Evolutionary conservation across 1,139 yeast species (phyloP), one percentile per base, ranked within the genome.

Genomic region (Kodamaea plutei): DNA sequence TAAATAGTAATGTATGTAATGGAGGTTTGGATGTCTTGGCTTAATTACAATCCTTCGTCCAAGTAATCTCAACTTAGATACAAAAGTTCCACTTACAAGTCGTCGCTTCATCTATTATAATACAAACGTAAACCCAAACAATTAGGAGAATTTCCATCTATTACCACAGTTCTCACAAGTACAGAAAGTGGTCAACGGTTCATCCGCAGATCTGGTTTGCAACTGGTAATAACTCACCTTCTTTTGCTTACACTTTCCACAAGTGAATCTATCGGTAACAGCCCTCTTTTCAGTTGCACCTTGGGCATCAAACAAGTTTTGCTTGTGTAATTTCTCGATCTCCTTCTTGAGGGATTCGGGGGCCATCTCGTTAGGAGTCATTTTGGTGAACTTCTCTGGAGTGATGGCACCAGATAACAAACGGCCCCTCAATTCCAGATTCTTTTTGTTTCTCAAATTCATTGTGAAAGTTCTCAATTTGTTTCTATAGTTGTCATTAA

Each of bases 181-280:
- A 66, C 97, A 91, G 56, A 91, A 91, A 2, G 98, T 91, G 6
- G 98, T 91, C 52, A 91, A 74, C 38, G 98, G 98, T 61, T 91
- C 98, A 76, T 91, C 98, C 15, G 98, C 98, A 36, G 95, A 84
- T 59, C 98, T 73, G 23, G 98, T 91, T 68, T 91, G 98, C 84
- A 91, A 76, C 64, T 91, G 98, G 61, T 88, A 91, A 58, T 91
- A 91, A 47, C 95, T 84, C 22, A 91, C 98, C 66, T 85, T 87
- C 69, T 89, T 87, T 56, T 88, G 91, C 61, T 89, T 91, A 73
- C 98, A 91, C 60, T 91, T 91, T 37, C 97, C 96, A 64, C 98
- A 91, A 3, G 95, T 84, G 56, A 91, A 91, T 57, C 97, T 72
- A 58, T 91, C 97, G 6, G 98, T 91, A 27, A 88, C 88, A 1